Evolutionary conservation across 352 stramenopile genomes (phyloP), one percentile per base, ranked within the genome.

Genomic region (Globisporangium sylvaticum): DNA sequence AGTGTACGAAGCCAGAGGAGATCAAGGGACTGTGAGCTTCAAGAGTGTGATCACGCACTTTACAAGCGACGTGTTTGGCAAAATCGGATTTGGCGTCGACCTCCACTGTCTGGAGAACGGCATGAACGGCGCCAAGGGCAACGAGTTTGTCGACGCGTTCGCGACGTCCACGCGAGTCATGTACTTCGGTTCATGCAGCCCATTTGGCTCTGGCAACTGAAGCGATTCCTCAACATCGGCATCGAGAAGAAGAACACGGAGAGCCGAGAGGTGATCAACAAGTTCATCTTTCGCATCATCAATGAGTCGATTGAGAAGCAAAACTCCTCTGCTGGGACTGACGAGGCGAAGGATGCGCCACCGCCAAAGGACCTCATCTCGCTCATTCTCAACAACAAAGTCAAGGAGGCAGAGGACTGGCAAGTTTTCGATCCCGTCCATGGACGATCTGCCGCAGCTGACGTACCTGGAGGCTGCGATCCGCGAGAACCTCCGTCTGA

Each of bases 51-150:
- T 89, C 24, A 69, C 75, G 25, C 71, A 80, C 46, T 84, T 90
- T 64, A 90, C 85, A 10, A 81, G 87, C 67, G 85, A 94, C 58
- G 76, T 87, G 39, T 91, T 94, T 71, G 82, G 75, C 20, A 81
- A 87, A 44, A 87, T 91, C 54, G 82, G 78, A 31, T 92, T 94
- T 71, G 81, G 83, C 24, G 72, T 89, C n/a, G 74, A 91, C 14
- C 67, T 92, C 5, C 1, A 59, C 15, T 59, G 53, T 27, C 53
- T 59, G 12, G 53, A 59, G 27, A 39, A 59, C 3, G 18, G 53
- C 12, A 6, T 39, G 1, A 14, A 25, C 2, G 27, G 53, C 6
- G 14, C 0, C 4, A 39, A 59, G 15, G 27, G 53, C 53, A 59
- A 59, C 18, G 53, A 59, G 53, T 44, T 39, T 2, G 53, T 59